A percentile compares a stretch with the other conserved stretches of the same genome.
Evolutionary conservation across 345 rosid species (phyloP).

Genomic region (Lepidium sativum): DNA sequence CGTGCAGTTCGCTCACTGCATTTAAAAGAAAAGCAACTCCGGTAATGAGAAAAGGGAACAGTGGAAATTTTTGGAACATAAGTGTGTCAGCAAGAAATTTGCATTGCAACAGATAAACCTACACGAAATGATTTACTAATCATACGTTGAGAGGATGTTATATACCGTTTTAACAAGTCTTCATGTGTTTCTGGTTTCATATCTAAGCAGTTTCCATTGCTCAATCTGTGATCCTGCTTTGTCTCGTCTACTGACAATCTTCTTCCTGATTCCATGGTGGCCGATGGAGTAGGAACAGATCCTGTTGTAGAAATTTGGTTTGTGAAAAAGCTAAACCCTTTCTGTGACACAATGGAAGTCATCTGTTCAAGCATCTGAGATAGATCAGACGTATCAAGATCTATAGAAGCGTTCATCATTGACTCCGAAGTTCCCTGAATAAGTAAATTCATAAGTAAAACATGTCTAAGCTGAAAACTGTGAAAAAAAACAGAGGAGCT

Average conservation of each 20-base stretch:
- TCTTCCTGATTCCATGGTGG: slow-evolving; percentile 25
- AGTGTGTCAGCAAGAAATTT: background rate
- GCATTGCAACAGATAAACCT: background rate
- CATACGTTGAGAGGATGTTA: background rate
- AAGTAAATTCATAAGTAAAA: slow-evolving; percentile 9
- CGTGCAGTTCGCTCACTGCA: slow-evolving; percentile 45
- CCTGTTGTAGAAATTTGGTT: slow-evolving; percentile 39
- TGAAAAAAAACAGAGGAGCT: background rate
- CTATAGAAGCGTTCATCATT: slow-evolving; percentile 29
- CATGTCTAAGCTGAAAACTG: background rate
- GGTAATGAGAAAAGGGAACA: background rate
- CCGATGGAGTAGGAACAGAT: slow-evolving; percentile 19
- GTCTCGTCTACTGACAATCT: slow-evolving; percentile 21
- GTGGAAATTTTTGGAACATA: background rate
- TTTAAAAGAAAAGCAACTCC: background rate
- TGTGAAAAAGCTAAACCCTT: slow-evolving; percentile 51
- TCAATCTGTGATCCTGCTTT: slow-evolving; percentile 17
- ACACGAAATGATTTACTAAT: background rate
- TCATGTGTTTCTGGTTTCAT: slow-evolving; percentile 24
- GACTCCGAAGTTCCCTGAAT: slow-evolving; percentile 50
- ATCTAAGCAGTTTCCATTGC: slow-evolving; percentile 24
- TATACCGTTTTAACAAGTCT: slow-evolving; percentile 31
- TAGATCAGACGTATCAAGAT: slow-evolving; percentile 35
- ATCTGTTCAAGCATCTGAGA: slow-evolving; percentile 45
- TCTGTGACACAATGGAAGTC: slow-evolving; percentile 42